phyloP scores from a whole-genome alignment of 129 eudicot genomes.

The Cynara cardunculus region DNA sequence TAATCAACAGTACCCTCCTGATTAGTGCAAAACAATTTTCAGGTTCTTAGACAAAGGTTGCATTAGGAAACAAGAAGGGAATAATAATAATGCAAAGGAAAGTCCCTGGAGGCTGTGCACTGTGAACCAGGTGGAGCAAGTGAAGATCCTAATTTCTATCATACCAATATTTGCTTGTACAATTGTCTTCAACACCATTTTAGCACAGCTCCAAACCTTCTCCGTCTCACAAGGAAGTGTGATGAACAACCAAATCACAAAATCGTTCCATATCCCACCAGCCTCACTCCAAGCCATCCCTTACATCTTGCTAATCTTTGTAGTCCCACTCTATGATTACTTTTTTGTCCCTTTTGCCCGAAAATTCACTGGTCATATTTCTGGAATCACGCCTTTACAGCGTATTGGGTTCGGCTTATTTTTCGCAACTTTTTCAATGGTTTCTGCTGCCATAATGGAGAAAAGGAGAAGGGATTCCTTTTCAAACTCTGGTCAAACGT shows the following conservation, averaged over 20 bases:
- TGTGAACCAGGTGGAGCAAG: constrained; percentile 73
- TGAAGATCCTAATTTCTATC: constrained; percentile 63
- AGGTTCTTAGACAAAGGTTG: constrained; percentile 97
- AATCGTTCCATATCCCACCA: constrained; percentile 77
- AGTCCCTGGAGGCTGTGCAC: constrained; percentile 79
- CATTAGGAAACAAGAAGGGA: constrained; percentile 47
- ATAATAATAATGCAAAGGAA: constrained; percentile 31
- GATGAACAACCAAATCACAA: constrained; percentile 73
- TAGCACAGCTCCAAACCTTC: constrained; percentile 96
- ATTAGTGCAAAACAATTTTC: constrained; percentile 20
- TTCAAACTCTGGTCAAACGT: constrained; percentile 19
- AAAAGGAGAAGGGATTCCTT: constrained; percentile 51
- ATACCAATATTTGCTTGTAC: constrained; percentile 91
- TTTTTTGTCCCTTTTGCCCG: constrained; percentile 75
- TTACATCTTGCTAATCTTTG: constrained; percentile 65
- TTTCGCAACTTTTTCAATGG: constrained; percentile 79
- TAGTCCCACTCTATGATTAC: constrained; percentile 81
- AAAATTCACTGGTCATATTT: constrained; percentile 54
- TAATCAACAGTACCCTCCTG: neutral
- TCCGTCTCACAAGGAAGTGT: constrained; percentile 94
- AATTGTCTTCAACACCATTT: constrained; percentile 76
- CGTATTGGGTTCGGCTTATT: constrained; percentile 84
- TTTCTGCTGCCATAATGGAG: constrained; percentile 80
- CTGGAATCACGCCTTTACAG: constrained; percentile 79
- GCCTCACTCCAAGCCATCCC: constrained; percentile 98